phyloP scores from a whole-genome alignment of 192 early-diverging fungal species.

The Coemansia reversa region DNA sequence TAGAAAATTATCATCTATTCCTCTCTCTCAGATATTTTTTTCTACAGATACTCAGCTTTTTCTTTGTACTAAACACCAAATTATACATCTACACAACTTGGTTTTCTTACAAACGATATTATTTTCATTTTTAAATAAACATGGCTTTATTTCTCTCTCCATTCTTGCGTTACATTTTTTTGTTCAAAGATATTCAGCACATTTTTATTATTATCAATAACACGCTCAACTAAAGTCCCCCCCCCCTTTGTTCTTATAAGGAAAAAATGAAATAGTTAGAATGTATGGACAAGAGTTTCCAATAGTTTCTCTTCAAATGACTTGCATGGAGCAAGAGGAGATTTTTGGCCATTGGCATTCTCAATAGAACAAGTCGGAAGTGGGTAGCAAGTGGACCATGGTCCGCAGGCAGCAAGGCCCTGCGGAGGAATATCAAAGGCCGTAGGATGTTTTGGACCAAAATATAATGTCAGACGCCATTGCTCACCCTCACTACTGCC shows the following conservation, averaged over 20 bases:
- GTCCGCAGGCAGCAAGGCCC: constrained; percentile 6
- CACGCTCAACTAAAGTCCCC: too few relatives aligned
- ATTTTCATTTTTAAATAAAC: too few relatives aligned
- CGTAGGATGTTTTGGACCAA: constrained; percentile 50
- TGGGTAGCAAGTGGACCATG: constrained; percentile 44
- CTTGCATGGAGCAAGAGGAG: not conserved
- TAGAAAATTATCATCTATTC: too few relatives aligned
- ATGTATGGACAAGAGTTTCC: constrained; percentile 16
- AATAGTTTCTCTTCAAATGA: constrained; percentile 37
- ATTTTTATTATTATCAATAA: not conserved
- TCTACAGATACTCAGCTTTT: too few relatives aligned
- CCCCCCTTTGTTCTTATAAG: not conserved
- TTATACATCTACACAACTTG: too few relatives aligned
- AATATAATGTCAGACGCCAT: constrained; percentile 37
- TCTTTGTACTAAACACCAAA: too few relatives aligned
- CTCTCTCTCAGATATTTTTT: too few relatives aligned
- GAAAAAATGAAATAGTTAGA: constrained; percentile 5
- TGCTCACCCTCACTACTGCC: not conserved
- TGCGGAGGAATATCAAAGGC: constrained; percentile 14
- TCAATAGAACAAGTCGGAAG: not conserved
- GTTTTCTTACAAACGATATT: too few relatives aligned
- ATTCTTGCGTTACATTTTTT: too few relatives aligned
- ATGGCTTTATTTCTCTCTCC: too few relatives aligned
- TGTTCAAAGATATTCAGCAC: not conserved
- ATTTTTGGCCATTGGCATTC: not conserved